Evolutionary conservation across 768 basidiomycete genomes (phyloP), one percentile per base, ranked within the genome.

Genomic region (Psilocybe sp.): DNA sequence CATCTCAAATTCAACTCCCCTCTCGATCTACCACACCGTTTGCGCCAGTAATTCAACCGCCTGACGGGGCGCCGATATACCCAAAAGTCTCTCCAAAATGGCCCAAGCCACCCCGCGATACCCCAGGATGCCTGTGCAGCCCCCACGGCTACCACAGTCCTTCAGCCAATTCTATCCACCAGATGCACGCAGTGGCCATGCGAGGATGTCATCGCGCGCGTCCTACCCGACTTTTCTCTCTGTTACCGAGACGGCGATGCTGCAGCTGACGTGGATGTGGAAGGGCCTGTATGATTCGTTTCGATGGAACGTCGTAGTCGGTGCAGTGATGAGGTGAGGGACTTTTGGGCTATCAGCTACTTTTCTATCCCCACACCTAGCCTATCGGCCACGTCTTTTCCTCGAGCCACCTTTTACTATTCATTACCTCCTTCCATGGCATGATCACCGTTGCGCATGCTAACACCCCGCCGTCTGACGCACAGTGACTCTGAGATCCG

Each of bases 401-500:
- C n/a, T n/a, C n/a, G n/a, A n/a, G n/a, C n/a, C n/a, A n/a, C n/a
- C n/a, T n/a, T 38, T 35, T 44, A 33, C 18, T 44, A 28, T 23
- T 10, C 28, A 11, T 44, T 44, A 11, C 1, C 19, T n/a, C 10
- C 42, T 31, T 20, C 9, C 28, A n/a, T 44, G 20, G 4, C 11
- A 43, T 32, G 8, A 42, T n/a, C n/a, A 42, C 32, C 42, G n/a
- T 44, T 18, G 2, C 23, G 28, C n/a, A 43, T 31, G 12, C 33
- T 14, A 1, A 32, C 20, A 10, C 33, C 12, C 23, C 39, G 9
- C 41, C 37, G 13, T 5, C 46, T 48, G 43, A 12, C 13, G 20
- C 43, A 33, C 61, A 92, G 88, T 56, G 90, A 93, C 66, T 64
- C 80, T 5, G 88, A 91, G 66, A 81, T 92, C 49, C 84, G 87